phyloP scores from a whole-genome alignment of 495 filamentous ascomycete species.

The Penicillium lividum region DNA sequence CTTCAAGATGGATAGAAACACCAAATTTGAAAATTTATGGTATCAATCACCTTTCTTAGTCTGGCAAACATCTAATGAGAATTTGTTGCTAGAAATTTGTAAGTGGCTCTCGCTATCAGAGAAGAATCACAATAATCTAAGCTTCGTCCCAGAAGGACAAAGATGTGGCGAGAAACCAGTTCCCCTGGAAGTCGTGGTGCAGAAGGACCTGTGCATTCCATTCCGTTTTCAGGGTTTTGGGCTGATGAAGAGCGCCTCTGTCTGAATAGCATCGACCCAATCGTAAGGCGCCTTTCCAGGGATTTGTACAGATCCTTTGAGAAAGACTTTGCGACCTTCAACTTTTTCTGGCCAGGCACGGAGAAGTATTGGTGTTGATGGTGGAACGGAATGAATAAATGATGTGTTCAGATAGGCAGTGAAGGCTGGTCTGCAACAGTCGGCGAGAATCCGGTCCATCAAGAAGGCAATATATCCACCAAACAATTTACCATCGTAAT shows the following conservation, averaged over 20 bases:
- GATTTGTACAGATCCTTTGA: conserved; percentile 10
- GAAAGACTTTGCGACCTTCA: conserved; percentile 14
- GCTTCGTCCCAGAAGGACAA: too few species aligned
- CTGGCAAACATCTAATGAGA: too few species aligned
- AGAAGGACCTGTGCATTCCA: background rate
- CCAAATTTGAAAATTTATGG: too few species aligned
- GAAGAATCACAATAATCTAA: too few species aligned
- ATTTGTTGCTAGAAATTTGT: too few species aligned
- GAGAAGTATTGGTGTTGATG: conserved; percentile 10
- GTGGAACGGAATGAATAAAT: conserved; percentile 7
- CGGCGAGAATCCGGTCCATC: conserved; percentile 16
- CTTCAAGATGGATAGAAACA: too few species aligned
- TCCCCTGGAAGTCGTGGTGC: too few species aligned
- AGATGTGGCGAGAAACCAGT: too few species aligned
- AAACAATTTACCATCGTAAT: conserved; percentile 13
- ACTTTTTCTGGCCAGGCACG: conserved; percentile 14
- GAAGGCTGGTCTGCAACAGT: conserved; percentile 15
- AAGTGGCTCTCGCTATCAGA: too few species aligned
- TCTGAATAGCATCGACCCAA: conserved; percentile 8
- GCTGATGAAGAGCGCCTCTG: conserved; percentile 13
- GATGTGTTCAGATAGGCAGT: conserved; percentile 13
- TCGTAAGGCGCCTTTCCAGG: conserved; percentile 4
- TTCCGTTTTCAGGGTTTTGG: conserved; percentile 3
- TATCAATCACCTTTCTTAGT: too few species aligned
- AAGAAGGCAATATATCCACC: conserved; percentile 14